phyloP scores from a whole-genome alignment of 208 protist species.

The Phytomonas serpens region DNA sequence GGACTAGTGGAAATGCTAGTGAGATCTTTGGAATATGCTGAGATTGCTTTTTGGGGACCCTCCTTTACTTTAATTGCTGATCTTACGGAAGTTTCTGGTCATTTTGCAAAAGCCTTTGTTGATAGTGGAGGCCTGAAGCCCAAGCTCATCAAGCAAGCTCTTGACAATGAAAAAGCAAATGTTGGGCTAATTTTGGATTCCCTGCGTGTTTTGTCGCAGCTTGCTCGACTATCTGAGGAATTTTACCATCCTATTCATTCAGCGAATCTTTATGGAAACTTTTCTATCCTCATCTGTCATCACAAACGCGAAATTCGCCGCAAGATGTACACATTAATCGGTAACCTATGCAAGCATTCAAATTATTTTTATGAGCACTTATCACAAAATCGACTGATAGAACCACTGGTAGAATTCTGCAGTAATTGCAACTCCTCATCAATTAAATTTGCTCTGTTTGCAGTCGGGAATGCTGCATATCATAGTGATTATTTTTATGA shows the following conservation, averaged over 20 bases:
- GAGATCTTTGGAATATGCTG: constrained; percentile 67
- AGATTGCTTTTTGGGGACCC: constrained; percentile 70
- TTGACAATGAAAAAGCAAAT: constrained; percentile 72
- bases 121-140: constrained; percentile 78
- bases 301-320: constrained; percentile 69
- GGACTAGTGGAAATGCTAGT: constrained; percentile 73
- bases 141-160: constrained; percentile 48
- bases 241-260: constrained; percentile 84
- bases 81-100: constrained; percentile 57
- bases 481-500: constrained; percentile 87
- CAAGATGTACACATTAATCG: constrained; percentile 93
- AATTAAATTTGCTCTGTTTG: constrained; percentile 94
- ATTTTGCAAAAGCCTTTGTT: constrained; percentile 82
- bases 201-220: constrained; percentile 87
- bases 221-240: constrained; percentile 80
- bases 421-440: constrained; percentile 73
- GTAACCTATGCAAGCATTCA: constrained; percentile 94
- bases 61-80: constrained; percentile 81
- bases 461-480: constrained; percentile 93
- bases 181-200: constrained; percentile 72
- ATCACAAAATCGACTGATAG: constrained; percentile 51
- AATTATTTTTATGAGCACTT: constrained; percentile 88
- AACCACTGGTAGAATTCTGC: constrained; percentile 77
- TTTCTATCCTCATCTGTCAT: constrained; percentile 60
- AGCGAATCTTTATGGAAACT: constrained; percentile 61